phyloP scores from a whole-genome alignment of 1,139 yeast genomes.

The Zhuliangozyma blackwelliae region DNA sequence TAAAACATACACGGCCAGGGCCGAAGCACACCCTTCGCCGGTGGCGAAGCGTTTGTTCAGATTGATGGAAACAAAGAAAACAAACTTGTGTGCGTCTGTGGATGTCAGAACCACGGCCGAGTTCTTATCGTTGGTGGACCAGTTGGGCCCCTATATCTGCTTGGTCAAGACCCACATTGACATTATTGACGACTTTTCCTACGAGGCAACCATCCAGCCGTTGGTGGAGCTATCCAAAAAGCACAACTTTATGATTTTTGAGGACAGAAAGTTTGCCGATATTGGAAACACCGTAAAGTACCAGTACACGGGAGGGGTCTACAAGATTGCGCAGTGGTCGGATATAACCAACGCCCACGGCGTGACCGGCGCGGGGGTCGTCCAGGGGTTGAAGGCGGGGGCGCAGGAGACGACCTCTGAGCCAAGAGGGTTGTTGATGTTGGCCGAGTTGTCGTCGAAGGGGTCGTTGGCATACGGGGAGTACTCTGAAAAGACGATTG shows the following conservation, averaged over 20 bases:
- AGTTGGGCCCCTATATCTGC: conserved; percentile 87
- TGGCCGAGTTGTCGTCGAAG: conserved; percentile 91
- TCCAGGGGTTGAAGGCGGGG: conserved; percentile 80
- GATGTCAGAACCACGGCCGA: conserved; percentile 82
- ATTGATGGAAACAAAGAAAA: conserved; percentile 74
- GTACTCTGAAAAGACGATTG: conserved; percentile 81
- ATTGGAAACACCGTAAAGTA: conserved; percentile 97
- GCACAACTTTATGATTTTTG: conserved; percentile 84
- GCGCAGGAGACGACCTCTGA: conserved; percentile 66
- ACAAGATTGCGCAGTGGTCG: conserved; percentile 87
- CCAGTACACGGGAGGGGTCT: conserved; percentile 89
- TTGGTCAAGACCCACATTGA: conserved; percentile 93
- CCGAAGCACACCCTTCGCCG: conserved; percentile 65
- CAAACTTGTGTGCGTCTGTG: conserved; percentile 94
- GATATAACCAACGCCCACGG: conserved; percentile 98
- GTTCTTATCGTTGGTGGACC: conserved; percentile 65
- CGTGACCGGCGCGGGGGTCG: conserved; percentile 93
- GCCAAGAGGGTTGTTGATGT: conserved; percentile 88
- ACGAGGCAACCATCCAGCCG: conserved; percentile 74
- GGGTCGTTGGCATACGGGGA: conserved; percentile 93
- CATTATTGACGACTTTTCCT: conserved; percentile 81
- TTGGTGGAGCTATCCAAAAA: conserved; percentile 64
- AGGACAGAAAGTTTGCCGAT: conserved; percentile 97
- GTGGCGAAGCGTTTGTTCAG: conserved; percentile 72
- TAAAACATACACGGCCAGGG: conserved; percentile 61